Evolutionary conservation across 495 filamentous ascomycete species (phyloP), one percentile per base, ranked within the genome.

Genomic region (Aspergillus diversus): DNA sequence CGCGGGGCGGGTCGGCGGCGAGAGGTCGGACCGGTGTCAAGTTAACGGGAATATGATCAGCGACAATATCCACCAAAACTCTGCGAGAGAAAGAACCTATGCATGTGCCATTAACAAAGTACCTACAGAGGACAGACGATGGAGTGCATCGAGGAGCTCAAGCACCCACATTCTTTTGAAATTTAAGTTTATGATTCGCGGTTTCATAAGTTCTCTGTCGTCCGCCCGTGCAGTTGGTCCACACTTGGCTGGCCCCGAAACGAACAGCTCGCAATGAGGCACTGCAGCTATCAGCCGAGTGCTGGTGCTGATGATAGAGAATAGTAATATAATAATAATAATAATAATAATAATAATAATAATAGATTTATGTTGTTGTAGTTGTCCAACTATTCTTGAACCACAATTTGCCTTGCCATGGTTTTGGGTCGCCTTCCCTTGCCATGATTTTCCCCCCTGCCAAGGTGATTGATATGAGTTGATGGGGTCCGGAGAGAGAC

Each of bases 351-450:
- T 27, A 27, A 27, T 27, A 27, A 27, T 27, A 27, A 27, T 27
- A 27, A 27, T 27, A 27, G 21, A 27, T 27, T 27, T 27, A 27
- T 27, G 21, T 2, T 27, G 21, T 27, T 39, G 37, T 1, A 0
- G 37, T 39, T 39, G 3, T 39, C 7, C 13, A 13, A n/a, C 47
- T 5, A 21, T 7, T 21, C 21, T 17, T 17, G 15, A 21, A 50
- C 47, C 33, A 56, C 15, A 9, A 15, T 33, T 46, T 33, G 13
- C 16, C 17, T 7, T 48, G 39, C 55, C 31, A 34, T 49, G 33
- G 46, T 33, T 31, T 31, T 15, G n/a, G 56, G 27, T 59, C 43
- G 43, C 56, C 56, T 33, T 33, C 35, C 17, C 39, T 42, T 32
- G 53, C 53, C 17, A 11, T 2, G 5, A 43, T 17, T 35, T 37